Percentiles rank a stretch among this genome's conserved stretches.
These are phyloP conservation scores for Dovyalis caffra DNA, from an alignment of 345 rosid genomes.

Conservation along the genomic window DNA sequence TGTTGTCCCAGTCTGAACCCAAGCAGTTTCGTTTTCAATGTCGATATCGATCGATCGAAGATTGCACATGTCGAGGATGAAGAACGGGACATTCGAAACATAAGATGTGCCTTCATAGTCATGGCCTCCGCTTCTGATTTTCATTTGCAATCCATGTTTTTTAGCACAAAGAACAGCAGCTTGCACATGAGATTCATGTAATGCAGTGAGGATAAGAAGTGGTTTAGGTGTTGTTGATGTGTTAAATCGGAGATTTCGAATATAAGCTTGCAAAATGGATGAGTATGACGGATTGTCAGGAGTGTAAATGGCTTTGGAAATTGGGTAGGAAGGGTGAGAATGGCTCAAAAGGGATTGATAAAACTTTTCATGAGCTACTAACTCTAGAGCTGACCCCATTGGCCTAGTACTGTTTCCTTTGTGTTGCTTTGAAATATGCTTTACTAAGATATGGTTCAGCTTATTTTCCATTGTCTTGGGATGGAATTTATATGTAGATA, in stretches of 20 bases:
- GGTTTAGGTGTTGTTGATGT: conserved; percentile 8
- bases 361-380: conserved; percentile 3
- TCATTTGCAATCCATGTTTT: conserved; percentile 7
- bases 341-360: conserved; percentile 12
- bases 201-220: conserved; percentile 4
- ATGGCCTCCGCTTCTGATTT: conserved; percentile 13
- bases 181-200: conserved; percentile 12
- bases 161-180: not conserved
- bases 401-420: too few species aligned
- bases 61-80: conserved; percentile 16
- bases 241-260: conserved; percentile 10
- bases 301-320: conserved; percentile 23
- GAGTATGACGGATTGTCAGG: conserved; percentile 15
- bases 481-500: too few species aligned
- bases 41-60: conserved; percentile 12
- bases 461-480: too few species aligned
- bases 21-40: not conserved
- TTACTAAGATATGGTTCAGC: too few species aligned
- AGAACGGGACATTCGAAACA: conserved; percentile 8
- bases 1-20: conserved; percentile 14
- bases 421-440: too few species aligned
- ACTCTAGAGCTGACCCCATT: not conserved
- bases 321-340: conserved; percentile 24
- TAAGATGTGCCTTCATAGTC: conserved; percentile 11
- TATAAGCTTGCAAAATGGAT: not conserved